Base-by-base conservation (phyloP, 768 basidiomycete genomes). In the Trametes maxima region DNA sequence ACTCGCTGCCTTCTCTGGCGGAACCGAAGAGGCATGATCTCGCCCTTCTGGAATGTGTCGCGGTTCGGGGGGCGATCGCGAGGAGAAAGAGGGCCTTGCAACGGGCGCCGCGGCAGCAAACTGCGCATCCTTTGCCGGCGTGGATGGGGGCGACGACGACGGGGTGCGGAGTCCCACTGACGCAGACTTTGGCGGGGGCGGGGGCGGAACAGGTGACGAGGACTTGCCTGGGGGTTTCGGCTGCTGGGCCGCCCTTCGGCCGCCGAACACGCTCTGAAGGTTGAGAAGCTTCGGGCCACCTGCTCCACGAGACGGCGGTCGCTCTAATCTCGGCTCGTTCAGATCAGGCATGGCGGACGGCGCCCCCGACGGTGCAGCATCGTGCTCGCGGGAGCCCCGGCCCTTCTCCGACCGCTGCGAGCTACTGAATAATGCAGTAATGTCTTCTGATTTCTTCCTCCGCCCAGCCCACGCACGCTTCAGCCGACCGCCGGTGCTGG, bases 401-500 rank as follows among this genome's bases (percentile, higher is more conserved):
- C 64, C 67, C 57, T 65, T 68, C 62, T 46, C 70, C 33, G 62
- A 58, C 35, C 57, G 33, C 39, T 58, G 44, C n/a, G 58, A 19
- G 48, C 19, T 36, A 2, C 62, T 19, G 53, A 75, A 71, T 54
- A 72, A 22, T 17, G 71, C 69, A 3, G 73, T 52, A 53, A 72
- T 68, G 67, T 84, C 82, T 67, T 83, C 82, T 7, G 84, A 79
- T 70, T 82, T 84, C 76, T 85, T 87, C 61, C 83, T 76, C 47
- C 85, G 79, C 19, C 70, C 77, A 44, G 75, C 84, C 67, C 86
- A 84, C 3, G 80, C 85, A 57, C 86, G 85, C 68, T 83, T 86
- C 49, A 89, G 73, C 67, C 78, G 84, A 61, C 73, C 72, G 24
- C 84, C 82, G 33, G 80, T 77, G 16, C 77, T 72, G 19, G 79